These are phyloP conservation scores for Torrubiellomyces zombiae DNA, from an alignment of 2,329 filamentous ascomycete genomes.

Conservation along the genomic window DNA sequence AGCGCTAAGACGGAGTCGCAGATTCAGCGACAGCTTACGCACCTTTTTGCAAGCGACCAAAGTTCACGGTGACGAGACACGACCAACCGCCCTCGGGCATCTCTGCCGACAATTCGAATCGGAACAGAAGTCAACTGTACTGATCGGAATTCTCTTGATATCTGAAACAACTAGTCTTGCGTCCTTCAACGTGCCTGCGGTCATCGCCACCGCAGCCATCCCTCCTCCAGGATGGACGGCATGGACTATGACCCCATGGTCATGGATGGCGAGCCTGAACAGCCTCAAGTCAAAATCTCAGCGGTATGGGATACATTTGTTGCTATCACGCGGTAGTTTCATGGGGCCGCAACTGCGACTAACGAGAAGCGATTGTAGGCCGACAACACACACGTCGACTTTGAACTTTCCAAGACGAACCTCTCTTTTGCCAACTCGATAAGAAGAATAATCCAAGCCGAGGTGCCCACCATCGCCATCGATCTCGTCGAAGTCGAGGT, in stretches of 20 bases:
- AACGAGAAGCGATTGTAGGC: conserved; percentile 36
- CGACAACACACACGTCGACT: conserved; percentile 68
- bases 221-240: conserved; percentile 17
- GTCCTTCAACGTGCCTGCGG: conserved; percentile 3
- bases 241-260: conserved; percentile 47
- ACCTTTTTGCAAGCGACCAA: too few species aligned
- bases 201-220: not conserved
- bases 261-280: conserved; percentile 39
- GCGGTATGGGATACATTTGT: conserved; percentile 31
- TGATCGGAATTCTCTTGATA: too few species aligned
- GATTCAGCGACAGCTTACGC: too few species aligned
- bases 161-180: too few species aligned
- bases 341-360: too few species aligned
- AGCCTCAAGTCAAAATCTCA: conserved; percentile 42
- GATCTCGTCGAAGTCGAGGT: conserved; percentile 84
- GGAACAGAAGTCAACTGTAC: too few species aligned
- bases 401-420: conserved; percentile 78
- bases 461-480: conserved; percentile 88
- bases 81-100: too few species aligned
- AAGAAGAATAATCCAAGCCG: conserved; percentile 77
- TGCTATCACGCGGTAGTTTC: too few species aligned
- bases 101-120: too few species aligned
- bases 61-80: too few species aligned
- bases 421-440: conserved; percentile 86
- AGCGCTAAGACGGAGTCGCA: too few species aligned